phyloP scores from a whole-genome alignment of 2,329 filamentous ascomycete genomes.

The Colletotrichum orbiculare region DNA sequence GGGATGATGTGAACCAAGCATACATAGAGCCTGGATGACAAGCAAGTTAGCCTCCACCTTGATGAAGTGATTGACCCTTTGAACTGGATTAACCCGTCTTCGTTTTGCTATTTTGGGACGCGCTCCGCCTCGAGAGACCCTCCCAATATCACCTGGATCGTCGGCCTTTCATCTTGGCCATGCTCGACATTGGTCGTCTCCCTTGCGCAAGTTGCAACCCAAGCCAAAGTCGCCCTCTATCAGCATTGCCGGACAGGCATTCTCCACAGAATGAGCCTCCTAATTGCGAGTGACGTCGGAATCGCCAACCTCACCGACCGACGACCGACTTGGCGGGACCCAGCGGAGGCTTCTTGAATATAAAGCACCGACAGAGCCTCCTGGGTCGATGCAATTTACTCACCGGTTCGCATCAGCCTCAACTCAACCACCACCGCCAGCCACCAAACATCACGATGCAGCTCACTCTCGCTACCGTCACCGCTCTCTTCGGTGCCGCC shows the following conservation, averaged over 20 bases:
- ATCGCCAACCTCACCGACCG: conserved; percentile 14
- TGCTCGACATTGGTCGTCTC: not conserved
- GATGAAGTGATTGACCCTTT: too few species aligned
- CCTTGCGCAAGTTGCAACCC: not conserved
- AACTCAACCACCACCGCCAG: too few species aligned
- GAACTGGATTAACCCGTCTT: too few species aligned
- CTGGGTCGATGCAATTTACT: not conserved
- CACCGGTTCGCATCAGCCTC: not conserved
- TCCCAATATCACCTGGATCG: not conserved
- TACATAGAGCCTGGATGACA: too few species aligned
- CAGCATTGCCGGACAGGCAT: conserved; percentile 19
- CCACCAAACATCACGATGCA: conserved; percentile 38
- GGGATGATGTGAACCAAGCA: too few species aligned
- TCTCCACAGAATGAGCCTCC: conserved; percentile 25
- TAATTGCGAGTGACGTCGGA: conserved; percentile 29
- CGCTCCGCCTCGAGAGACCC: not conserved
- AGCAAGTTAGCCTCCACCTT: too few species aligned
- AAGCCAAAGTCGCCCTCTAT: not conserved
- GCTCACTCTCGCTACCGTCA: conserved; percentile 37
- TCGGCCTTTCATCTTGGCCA: conserved; percentile 6
- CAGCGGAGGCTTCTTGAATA: not conserved
- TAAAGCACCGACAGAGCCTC: not conserved
- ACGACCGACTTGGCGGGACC: conserved; percentile 19
- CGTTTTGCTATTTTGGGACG: conserved; percentile 19
- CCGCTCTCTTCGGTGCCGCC: conserved; percentile 38